A percentile compares a stretch with the other conserved stretches of the same genome.
phyloP scores from a whole-genome alignment of 2,329 filamentous ascomycete genomes.

The Alternaria sp. region DNA sequence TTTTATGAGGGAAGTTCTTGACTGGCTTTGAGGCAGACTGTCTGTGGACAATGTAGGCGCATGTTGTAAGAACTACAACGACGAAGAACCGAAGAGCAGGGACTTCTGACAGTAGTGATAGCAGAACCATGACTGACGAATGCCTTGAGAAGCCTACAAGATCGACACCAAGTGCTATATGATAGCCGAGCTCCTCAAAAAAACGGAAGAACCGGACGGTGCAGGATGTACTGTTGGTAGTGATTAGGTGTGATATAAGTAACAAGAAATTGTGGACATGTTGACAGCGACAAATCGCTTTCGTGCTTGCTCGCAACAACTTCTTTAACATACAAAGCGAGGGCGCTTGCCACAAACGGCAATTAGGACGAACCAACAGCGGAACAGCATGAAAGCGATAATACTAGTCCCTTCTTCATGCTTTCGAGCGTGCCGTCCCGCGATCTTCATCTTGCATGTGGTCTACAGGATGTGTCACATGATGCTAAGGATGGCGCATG shows the following conservation, averaged over 20 bases:
- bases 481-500: too few relatives aligned
- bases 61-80: neutral
- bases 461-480: too few relatives aligned
- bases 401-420: neutral
- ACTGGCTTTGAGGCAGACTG: neutral
- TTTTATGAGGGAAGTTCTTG: neutral
- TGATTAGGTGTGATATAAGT: neutral
- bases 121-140: neutral
- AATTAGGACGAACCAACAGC: neutral
- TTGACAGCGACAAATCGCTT: neutral
- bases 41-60: neutral
- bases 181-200: neutral
- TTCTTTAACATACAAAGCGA: neutral
- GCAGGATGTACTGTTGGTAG: neutral
- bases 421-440: neutral
- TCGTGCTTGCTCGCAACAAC: neutral
- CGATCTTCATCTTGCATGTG: neutral
- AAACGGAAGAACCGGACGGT: neutral
- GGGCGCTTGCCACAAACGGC: conserved; percentile 3
- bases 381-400: neutral
- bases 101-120: neutral
- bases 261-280: neutral
- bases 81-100: neutral
- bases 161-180: neutral
- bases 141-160: neutral